phyloP scores from a whole-genome alignment of 257 asterid species.

The Leonotis leonurus region DNA sequence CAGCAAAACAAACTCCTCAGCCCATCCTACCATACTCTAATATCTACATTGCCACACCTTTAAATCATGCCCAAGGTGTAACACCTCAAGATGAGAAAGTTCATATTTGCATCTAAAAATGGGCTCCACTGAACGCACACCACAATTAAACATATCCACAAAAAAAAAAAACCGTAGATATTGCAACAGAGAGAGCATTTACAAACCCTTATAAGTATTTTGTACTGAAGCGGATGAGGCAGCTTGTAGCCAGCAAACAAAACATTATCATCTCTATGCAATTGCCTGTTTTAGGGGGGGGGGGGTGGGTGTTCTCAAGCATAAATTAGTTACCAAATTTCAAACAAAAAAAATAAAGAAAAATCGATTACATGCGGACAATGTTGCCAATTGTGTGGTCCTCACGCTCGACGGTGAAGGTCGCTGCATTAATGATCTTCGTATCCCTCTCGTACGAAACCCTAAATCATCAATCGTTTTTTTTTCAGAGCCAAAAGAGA shows the following conservation, averaged over 20 bases:
- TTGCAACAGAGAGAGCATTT: background rate
- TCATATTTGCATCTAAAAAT: background rate
- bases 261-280: slow-evolving; percentile 81
- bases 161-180: background rate
- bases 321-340: background rate
- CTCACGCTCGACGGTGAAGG: slow-evolving; percentile 86
- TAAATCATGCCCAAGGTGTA: too few species aligned
- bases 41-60: too few species aligned
- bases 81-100: too few species aligned
- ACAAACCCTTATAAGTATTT: slow-evolving; percentile 78
- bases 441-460: slow-evolving; percentile 96
- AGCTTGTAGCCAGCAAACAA: slow-evolving; percentile 92
- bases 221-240: slow-evolving; percentile 98
- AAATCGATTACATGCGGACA: slow-evolving; percentile 58
- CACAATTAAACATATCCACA: background rate
- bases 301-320: slow-evolving; percentile 18
- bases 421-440: slow-evolving; percentile 85
- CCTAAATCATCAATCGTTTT: slow-evolving; percentile 27
- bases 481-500: background rate
- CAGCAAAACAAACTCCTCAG: too few species aligned
- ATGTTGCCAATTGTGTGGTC: slow-evolving; percentile 93
- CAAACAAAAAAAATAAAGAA: background rate
- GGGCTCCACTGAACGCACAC: background rate
- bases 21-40: too few species aligned
- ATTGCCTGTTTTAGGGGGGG: slow-evolving; percentile 47